Evolutionary conservation across 1,284 basidiomycete species (phyloP).

Genomic region (Ustilago nuda): DNA sequence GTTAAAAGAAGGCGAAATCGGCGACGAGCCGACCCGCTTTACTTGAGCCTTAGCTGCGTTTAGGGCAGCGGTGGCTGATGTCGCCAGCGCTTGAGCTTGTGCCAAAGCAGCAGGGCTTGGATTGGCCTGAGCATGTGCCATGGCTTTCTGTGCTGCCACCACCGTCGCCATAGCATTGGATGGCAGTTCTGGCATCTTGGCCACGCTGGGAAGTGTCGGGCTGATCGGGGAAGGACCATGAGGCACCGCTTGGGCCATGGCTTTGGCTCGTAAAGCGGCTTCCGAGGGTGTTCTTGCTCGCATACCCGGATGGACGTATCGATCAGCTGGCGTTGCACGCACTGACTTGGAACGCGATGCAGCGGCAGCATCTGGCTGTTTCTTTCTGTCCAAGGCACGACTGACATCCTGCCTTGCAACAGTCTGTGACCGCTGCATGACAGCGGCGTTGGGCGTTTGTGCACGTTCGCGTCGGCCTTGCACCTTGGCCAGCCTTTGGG

Average conservation of each 20-base stretch:
- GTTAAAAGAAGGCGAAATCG: slow-evolving; percentile 30
- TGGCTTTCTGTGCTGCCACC: slow-evolving; percentile 44
- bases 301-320: slow-evolving; percentile 37
- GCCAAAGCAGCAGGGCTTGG: slow-evolving; percentile 35
- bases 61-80: slow-evolving; percentile 42
- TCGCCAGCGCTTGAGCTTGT: slow-evolving; percentile 47
- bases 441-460: slow-evolving; percentile 20
- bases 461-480: slow-evolving; percentile 35
- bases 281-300: slow-evolving; percentile 43
- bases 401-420: slow-evolving; percentile 28
- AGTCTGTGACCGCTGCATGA: slow-evolving; percentile 43
- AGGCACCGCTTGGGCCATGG: slow-evolving; percentile 35
- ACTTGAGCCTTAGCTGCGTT: slow-evolving; percentile 41
- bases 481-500: slow-evolving; percentile 34
- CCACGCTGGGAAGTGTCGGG: slow-evolving; percentile 12
- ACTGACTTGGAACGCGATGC: slow-evolving; percentile 42
- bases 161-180: slow-evolving; percentile 39
- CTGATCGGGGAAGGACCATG: slow-evolving; percentile 21
- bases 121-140: slow-evolving; percentile 43
- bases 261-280: slow-evolving; percentile 45
- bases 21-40: slow-evolving; percentile 23
- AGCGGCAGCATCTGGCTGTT: slow-evolving; percentile 8
- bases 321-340: slow-evolving; percentile 30
- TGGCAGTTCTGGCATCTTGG: slow-evolving; percentile 41
- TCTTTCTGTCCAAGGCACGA: slow-evolving; percentile 13